Base-by-base conservation (phyloP, 257 asterid species). In the Salvia rosmarinus region DNA sequence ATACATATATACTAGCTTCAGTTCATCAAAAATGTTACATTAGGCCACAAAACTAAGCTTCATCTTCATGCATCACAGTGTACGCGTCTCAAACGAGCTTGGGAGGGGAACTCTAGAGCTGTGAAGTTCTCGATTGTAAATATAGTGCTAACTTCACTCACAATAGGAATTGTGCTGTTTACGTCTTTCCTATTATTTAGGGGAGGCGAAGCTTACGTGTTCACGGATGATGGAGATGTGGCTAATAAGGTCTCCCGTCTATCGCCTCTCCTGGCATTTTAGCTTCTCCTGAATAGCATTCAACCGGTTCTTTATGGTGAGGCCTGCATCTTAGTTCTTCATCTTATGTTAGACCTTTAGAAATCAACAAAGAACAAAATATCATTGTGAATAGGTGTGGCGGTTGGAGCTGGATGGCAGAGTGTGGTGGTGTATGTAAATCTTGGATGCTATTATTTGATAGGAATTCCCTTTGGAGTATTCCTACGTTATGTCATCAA, bases 221-320 rank as follows among this genome's bases (percentile, higher is more conserved):
- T 89, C 82, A 87, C 96, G 0, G 64, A 77, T 5, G 80, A 76
- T n/a, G 20, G 2, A 8, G 80, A 67, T 0, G 94, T 89, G 63
- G 87, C 84, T 1, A 59, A n/a, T 0, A 84, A 77, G 35, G 94
- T 89, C 1, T 87, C 78, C 34, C 73, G 61, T 34, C 71, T 89
- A 42, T 87, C 96, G 7, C 86, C 91, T 42, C 78, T 85, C 9
- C 78, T 89, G 2, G 91, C 96, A 1, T 81, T 89, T n/a, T 85
- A 94, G 64, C 79, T 87, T 47, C 91, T 89, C 35, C 16, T 82
- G 55, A 87, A 89, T 55, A 89, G 96, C 37, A 74, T 86, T 42
- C 90, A 89, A 14, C 90, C 92, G 0, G 89, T 89, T 62, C 89
- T 86, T 28, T 86, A 89, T 6, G 96, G 95, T 81, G 82, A 62